phyloP scores from a whole-genome alignment of 176 grass and related monocot species.

The Carex littledalei region DNA sequence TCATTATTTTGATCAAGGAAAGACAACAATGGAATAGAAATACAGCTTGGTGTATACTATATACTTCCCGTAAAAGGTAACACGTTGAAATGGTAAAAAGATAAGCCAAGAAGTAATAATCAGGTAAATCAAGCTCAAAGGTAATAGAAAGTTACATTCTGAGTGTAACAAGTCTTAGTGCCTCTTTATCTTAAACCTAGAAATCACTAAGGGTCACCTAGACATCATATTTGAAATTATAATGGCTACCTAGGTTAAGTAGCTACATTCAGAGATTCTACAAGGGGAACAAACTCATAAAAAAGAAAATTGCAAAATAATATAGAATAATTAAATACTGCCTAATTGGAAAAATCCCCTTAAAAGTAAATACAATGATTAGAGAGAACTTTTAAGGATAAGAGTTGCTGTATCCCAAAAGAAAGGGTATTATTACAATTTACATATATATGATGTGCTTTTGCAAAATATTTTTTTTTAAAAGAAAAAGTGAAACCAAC shows the following conservation, averaged over 20 bases:
- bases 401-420: neutral
- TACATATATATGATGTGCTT: neutral
- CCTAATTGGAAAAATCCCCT: neutral
- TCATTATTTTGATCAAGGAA: neutral
- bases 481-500: slow-evolving; percentile 33
- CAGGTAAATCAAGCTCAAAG: no score
- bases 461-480: no score
- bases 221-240: no score
- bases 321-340: neutral
- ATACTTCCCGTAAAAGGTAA: neutral
- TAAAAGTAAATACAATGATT: neutral
- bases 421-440: neutral
- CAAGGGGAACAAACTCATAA: neutral
- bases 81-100: neutral
- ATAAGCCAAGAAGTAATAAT: neutral
- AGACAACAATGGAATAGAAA: neutral
- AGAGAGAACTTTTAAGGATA: neutral
- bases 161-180: neutral
- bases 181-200: neutral
- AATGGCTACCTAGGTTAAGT: no score
- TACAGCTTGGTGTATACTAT: neutral
- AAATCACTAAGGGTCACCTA: neutral
- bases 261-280: neutral
- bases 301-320: neutral
- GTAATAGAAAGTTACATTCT: neutral